Conservation (phyloP, 2,329 filamentous ascomycete genomes). For the Intubia oerlemansii region DNA sequence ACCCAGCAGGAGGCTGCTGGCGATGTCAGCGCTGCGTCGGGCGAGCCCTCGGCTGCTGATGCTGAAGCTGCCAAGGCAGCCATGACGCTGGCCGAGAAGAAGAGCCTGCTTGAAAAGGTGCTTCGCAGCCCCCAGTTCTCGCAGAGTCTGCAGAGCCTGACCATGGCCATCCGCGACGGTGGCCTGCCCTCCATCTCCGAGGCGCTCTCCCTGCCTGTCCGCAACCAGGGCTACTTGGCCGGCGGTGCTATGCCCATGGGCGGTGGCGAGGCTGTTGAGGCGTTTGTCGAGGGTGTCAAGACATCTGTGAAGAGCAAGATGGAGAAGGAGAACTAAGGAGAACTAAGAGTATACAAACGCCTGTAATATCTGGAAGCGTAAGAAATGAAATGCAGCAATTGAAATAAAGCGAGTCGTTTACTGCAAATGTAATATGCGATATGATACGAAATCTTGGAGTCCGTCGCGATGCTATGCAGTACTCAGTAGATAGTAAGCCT, state of each 20-base stretch:
- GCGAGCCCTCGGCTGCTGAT: conserved; percentile 48
- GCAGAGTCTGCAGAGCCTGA: conserved; percentile 69
- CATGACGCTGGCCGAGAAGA: conserved; percentile 57
- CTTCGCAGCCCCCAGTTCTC: conserved; percentile 77
- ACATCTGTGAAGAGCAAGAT: conserved; percentile 45
- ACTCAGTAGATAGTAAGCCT: no score
- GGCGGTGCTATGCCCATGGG: conserved; percentile 64
- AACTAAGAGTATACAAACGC: no score
- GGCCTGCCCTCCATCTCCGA: conserved; percentile 79
- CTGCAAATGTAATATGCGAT: no score
- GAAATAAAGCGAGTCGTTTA: no score
- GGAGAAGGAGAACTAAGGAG: no score
- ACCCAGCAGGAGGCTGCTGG: conserved; percentile 39
- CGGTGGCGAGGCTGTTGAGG: conserved; percentile 72
- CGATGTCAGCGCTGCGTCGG: conserved; percentile 37
- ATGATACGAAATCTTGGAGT: no score
- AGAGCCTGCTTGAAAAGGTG: conserved; percentile 57
- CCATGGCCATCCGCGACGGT: conserved; percentile 72
- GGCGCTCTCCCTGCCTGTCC: conserved; percentile 58
- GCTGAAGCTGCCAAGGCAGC: conserved; percentile 42
- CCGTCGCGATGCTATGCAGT: no score
- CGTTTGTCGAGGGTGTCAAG: conserved; percentile 79
- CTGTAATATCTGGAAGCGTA: no score
- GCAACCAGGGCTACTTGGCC: conserved; percentile 64
- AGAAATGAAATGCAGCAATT: no score